Evolutionary conservation across 208 protist genomes (phyloP), one percentile per base, ranked within the genome.

Genomic region (Zelonia costaricensis): DNA sequence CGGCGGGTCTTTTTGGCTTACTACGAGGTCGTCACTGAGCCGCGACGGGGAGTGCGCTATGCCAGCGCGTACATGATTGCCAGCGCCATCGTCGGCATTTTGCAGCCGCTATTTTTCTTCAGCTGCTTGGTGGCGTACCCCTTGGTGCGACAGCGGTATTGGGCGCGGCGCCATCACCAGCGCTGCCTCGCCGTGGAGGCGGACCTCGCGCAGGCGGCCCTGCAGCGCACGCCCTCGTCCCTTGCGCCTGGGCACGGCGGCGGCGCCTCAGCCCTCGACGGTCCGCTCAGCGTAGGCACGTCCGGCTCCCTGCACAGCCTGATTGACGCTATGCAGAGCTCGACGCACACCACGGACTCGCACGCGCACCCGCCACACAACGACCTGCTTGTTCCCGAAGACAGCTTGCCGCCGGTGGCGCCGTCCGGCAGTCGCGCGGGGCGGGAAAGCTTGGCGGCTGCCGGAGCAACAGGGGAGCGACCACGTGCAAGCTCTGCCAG

Each of bases 21-120:
- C 20, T 43, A 31, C 20, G n/a, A 23, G n/a, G 27, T 57, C 3
- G 35, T 44, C 18, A 9, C 33, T 12, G 20, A 43, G 16, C 22
- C 22, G 13, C 20, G 10, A 30, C 20, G 3, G 22, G 51, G 16
- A 18, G 51, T 57, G 13, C 18, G 9, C 13, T 15, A 13, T 13
- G 13, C 51, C 20, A 57, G 10, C 12, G 3, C 13, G 3, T n/a
- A 43, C 35, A 57, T 57, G 51, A 15, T 42, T 4, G 9, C 33
- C 35, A 57, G 51, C 51, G 51, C 33, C 12, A 13, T 35, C 18
- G n/a, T 44, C 18, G 51, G 35, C 1, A 30, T 57, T 15, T 4
- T 57, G 9, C 51, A 57, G 35, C 51, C 51, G 28, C 9, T 38
- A 22, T 35, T 57, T 5, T 57, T 57, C 18, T 57, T 57, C 20